Evolutionary conservation across 2,329 filamentous ascomycete genomes (phyloP), one percentile per base, ranked within the genome.

Genomic region (Mycosphaerelloides madeirae): DNA sequence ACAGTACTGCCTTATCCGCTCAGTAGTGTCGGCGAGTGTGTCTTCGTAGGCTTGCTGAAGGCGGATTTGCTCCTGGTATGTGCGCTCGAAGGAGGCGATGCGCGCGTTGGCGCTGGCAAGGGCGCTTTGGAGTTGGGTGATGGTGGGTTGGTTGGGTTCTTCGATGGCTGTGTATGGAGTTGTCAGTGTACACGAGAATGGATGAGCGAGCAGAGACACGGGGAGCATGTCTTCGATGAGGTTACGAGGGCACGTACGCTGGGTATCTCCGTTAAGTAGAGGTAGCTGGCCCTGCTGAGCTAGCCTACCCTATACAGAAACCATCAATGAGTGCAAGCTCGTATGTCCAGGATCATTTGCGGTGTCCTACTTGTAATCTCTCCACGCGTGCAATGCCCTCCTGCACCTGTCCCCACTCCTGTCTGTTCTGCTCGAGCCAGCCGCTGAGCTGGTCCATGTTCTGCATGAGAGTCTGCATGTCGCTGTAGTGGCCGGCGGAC

Each of bases 41-140:
- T 67, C 65, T 51, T 73, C 69, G 62, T 73, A 73, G 56, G 56
- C 49, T 16, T 55, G 47, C 34, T 62, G 57, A 12, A 64, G 51
- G 25, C 48, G 51, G 33, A 56, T 32, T 33, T 60, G 59, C 12
- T 56, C 53, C 29, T 54, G 46, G 43, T 55, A 54, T 6, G 55
- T 54, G 31, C 37, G 42, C 41, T 62, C 55, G 40, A 64, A 55
- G 43, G 54, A 53, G 14, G 50, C 48, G 38, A 63, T 54, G 31
- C 55, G 56, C 39, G 51, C 25, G 20, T 58, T 57, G 7, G 59
- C 50, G 32, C 47, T 49, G 29, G 55, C 53, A 15, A 65, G 56
- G 6, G 50, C 44, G 39, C 51, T 53, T 29, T 57, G 54, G 31
- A 65, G 56, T 33, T 59, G 50, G 13, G 56, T 49, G n/a, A 54